Conservation (phyloP, 192 early-diverging fungal species). For the Rhizoclosmatium globosum region DNA sequence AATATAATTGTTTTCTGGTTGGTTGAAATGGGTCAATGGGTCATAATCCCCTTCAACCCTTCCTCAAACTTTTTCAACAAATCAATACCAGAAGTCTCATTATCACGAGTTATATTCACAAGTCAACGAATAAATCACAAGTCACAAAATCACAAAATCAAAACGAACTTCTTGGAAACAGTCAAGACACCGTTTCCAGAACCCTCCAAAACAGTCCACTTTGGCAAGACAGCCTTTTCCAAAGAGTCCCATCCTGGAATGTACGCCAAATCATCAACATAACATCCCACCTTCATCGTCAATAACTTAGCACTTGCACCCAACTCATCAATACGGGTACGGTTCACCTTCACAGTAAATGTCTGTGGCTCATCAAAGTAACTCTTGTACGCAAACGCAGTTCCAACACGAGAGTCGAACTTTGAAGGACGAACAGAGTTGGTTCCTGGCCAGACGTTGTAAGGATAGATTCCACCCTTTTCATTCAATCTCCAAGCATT, state of each 20-base stretch:
- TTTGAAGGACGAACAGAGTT: background rate
- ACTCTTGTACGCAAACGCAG: background rate
- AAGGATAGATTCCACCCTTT: constrained; percentile 10
- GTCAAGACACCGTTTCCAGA: constrained; percentile 5
- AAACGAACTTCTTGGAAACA: constrained; percentile 9
- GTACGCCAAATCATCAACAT: constrained; percentile 10
- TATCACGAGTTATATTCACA: too few species aligned
- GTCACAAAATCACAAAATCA: background rate
- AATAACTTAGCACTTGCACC: background rate
- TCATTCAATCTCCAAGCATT: background rate
- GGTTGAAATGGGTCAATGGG: too few species aligned
- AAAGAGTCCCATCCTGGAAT: constrained; percentile 2
- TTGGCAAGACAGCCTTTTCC: background rate
- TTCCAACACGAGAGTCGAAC: background rate
- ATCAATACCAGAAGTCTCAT: too few species aligned
- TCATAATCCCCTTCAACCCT: background rate
- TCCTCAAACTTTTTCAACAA: too few species aligned
- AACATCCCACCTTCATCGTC: constrained; percentile 21
- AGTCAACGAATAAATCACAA: too few species aligned
- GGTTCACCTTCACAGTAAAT: constrained; percentile 3
- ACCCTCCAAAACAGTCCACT: constrained; percentile 4
- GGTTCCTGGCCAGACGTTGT: constrained; percentile 3
- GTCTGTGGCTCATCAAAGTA: background rate
- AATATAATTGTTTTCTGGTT: too few species aligned
- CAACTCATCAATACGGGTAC: constrained; percentile 1